Conservation (phyloP, 768 basidiomycete genomes). For the Kwoniella dendrophila region DNA sequence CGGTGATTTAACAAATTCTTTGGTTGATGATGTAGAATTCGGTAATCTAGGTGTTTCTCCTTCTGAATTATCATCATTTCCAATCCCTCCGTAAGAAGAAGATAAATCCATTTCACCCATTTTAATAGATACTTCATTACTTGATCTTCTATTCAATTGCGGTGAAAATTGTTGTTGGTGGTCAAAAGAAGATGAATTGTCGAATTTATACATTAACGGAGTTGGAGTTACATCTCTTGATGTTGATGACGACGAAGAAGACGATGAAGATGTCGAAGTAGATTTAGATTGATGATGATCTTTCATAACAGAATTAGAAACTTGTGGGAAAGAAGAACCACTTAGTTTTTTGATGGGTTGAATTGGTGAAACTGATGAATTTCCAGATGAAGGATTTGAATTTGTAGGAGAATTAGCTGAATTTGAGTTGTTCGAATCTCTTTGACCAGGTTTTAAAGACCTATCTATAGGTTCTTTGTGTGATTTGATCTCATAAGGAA, state of each 20-base stretch:
- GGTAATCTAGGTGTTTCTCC: not conserved
- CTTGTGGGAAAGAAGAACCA: not conserved
- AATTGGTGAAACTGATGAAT: too few species aligned
- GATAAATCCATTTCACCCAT: slow-evolving; percentile 14
- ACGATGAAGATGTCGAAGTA: too few species aligned
- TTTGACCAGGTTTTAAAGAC: slow-evolving; percentile 2
- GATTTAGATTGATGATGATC: too few species aligned
- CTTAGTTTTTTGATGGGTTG: not conserved
- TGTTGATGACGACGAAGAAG: not conserved
- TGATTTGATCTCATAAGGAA: slow-evolving; percentile 15
- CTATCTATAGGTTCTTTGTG: not conserved
- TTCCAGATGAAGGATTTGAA: not conserved
- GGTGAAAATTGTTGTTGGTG: not conserved
- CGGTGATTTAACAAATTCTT: not conserved
- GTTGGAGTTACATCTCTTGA: not conserved
- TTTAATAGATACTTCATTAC: slow-evolving; percentile 1
- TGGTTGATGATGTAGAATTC: not conserved
- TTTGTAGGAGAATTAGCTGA: slow-evolving; percentile 2
- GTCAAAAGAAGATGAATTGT: too few species aligned
- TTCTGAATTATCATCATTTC: not conserved
- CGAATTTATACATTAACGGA: not conserved
- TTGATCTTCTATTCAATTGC: slow-evolving; percentile 2
- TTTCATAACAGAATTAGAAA: not conserved
- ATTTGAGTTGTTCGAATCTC: not conserved
- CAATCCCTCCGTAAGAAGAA: not conserved